These are phyloP conservation scores for Schizophyllum commune DNA, from an alignment of 1,284 basidiomycete genomes.

Conservation along the genomic window DNA sequence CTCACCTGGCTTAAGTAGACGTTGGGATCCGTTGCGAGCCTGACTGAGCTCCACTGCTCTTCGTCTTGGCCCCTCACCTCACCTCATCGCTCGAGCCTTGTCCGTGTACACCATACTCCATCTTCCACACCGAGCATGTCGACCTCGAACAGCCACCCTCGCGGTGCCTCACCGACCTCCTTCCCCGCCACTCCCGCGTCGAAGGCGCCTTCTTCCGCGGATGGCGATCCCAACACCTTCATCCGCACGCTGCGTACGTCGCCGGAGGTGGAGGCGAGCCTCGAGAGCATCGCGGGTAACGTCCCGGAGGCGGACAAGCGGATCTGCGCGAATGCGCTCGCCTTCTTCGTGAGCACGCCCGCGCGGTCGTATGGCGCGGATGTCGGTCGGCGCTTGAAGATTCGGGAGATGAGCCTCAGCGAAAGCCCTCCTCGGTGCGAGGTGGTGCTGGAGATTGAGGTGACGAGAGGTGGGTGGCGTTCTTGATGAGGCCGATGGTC, in stretches of 20 bases:
- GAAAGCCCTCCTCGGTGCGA: constrained; percentile 4
- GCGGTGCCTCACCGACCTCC: background rate
- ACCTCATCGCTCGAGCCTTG: too few relatives aligned
- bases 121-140: too few relatives aligned
- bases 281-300: constrained; percentile 29
- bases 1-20: background rate
- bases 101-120: background rate
- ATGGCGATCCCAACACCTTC: background rate
- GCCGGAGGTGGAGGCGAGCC: constrained; percentile 11
- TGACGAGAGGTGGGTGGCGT: constrained; percentile 30
- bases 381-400: constrained; percentile 27
- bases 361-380: constrained; percentile 23
- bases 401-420: constrained; percentile 29
- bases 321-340: constrained; percentile 23
- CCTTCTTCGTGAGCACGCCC: constrained; percentile 25
- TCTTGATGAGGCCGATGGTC: too few relatives aligned
- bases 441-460: constrained; percentile 36
- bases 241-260: background rate
- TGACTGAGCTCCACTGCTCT: too few relatives aligned
- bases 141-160: background rate
- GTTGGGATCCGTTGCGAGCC: background rate
- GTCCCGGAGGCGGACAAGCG: constrained; percentile 28
- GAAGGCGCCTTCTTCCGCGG: too few relatives aligned
- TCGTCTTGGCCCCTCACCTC: too few relatives aligned
- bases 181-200: background rate